A percentile compares a stretch with the other conserved stretches of the same genome.
phyloP scores from a whole-genome alignment of 495 filamentous ascomycete genomes.

The Tuber brumale region DNA sequence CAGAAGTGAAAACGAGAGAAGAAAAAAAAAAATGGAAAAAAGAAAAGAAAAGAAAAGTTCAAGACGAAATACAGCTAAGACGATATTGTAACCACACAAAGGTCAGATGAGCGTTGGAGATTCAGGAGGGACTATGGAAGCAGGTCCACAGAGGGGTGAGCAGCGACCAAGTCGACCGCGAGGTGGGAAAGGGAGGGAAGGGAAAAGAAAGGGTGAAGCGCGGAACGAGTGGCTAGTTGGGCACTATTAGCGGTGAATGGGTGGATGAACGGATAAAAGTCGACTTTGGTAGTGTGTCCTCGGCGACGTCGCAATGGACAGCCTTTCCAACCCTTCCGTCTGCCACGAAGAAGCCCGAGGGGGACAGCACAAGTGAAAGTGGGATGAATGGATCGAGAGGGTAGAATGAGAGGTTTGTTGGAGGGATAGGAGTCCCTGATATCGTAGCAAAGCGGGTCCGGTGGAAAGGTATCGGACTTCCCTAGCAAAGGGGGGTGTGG shows the following conservation, averaged over 20 bases:
- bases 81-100: background rate
- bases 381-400: conserved; percentile 1
- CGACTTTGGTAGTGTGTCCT: conserved; percentile 1
- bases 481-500: conserved; percentile 32
- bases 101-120: conserved; percentile 3
- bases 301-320: conserved; percentile 4
- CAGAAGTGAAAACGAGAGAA: background rate
- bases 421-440: conserved; percentile 5
- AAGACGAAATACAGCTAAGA: background rate
- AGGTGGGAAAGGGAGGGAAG: conserved; percentile 13
- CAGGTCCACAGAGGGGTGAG: conserved; percentile 4
- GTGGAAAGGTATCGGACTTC: conserved; percentile 23
- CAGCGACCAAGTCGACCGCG: background rate
- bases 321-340: background rate
- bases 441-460: conserved; percentile 25
- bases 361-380: background rate
- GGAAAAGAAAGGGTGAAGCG: conserved; percentile 26
- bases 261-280: conserved; percentile 1
- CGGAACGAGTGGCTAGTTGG: conserved; percentile 3
- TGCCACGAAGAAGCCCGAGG: background rate
- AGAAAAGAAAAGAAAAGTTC: background rate
- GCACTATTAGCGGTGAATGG: conserved; percentile 3
- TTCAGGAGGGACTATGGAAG: background rate
- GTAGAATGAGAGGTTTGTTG: background rate
- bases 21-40: background rate